phyloP scores from a whole-genome alignment of 768 basidiomycete species.

The Naganishia friedmannii region DNA sequence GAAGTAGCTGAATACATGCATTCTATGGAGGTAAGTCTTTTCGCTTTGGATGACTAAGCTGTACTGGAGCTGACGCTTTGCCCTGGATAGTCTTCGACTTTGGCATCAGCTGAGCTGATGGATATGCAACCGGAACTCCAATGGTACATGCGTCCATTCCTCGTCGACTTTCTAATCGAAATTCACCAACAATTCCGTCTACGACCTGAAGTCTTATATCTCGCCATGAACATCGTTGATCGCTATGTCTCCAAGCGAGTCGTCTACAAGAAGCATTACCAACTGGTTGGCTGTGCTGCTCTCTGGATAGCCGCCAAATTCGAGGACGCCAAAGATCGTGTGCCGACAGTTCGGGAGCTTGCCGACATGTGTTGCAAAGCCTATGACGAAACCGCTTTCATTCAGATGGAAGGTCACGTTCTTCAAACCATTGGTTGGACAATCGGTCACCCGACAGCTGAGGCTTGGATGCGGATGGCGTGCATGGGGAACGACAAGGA shows the following conservation, averaged over 20 bases:
- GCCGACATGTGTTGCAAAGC: conserved; percentile 92
- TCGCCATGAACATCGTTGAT: conserved; percentile 97
- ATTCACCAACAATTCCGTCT: conserved; percentile 96
- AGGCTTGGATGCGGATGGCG: conserved; percentile 81
- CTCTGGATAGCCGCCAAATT: conserved; percentile 99
- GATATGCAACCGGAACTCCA: conserved; percentile 98
- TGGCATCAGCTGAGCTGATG: conserved; percentile 92
- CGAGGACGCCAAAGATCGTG: conserved; percentile 97
- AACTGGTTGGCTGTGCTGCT: conserved; percentile 95
- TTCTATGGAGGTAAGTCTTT: conserved; percentile 86
- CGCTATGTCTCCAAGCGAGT: conserved; percentile 98
- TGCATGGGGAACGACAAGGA: conserved; percentile 61
- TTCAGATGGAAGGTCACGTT: conserved; percentile 97
- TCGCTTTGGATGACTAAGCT: not conserved
- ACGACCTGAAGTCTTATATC: conserved; percentile 96
- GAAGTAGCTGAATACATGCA: conserved; percentile 94
- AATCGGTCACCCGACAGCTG: conserved; percentile 94
- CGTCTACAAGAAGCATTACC: conserved; percentile 98
- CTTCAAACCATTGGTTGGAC: conserved; percentile 94
- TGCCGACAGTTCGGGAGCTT: conserved; percentile 91
- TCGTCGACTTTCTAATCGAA: conserved; percentile 98
- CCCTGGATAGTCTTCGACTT: conserved; percentile 56
- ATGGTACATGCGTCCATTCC: conserved; percentile 98
- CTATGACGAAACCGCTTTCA: conserved; percentile 94
- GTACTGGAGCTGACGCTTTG: conserved; percentile 24